Evolutionary conservation across 306 rosid genomes (phyloP), one percentile per base, ranked within the genome.

Genomic region (Rosa multiflora): DNA sequence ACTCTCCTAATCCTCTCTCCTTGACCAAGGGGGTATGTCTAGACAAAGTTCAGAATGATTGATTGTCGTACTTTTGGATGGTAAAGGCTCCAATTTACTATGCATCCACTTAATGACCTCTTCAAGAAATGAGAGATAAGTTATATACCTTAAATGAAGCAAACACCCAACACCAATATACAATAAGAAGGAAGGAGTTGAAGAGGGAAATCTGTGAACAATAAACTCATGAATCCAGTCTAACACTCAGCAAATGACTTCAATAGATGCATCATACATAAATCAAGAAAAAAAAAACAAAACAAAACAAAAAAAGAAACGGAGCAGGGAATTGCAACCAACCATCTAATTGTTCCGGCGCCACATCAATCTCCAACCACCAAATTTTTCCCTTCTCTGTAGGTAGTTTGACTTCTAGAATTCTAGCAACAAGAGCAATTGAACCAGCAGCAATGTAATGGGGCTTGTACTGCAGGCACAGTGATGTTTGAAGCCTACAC

Each of bases 351-450:
- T 81, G 88, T 44, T 77, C 80, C 40, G 78, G 86, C 2, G 83
- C 71, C 59, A 88, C 84, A 66, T 88, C 83, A 9, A 88, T 86
- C 83, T 86, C 89, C 83, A 67, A 63, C 91, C 88, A 79, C 91
- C 91, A 82, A 77, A 75, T 77, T 43, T 76, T 83, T 72, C 81
- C 85, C 75, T 78, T 77, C 70, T 85, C 82, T 9, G 69, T 74
- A 6, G 86, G 86, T 42, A 86, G 72, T 61, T 86, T 86, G 85
- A 86, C 87, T 59, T 84, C 82, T 43, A 77, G 85, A 47, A 83
- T 59, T 32, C 79, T 82, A 46, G 91, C 87, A 76, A 89, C 89
- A 74, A 88, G 91, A 75, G 70, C 85, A 56, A 88, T 29, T 17
- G 88, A 86, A 35, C 85, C 88, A 35, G 91, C 89, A 40, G 91